Percentiles rank a stretch among this genome's conserved stretches.
These are phyloP conservation scores for Graphium sp. DNA, from an alignment of 2,329 filamentous ascomycete genomes.

Conservation along the genomic window DNA sequence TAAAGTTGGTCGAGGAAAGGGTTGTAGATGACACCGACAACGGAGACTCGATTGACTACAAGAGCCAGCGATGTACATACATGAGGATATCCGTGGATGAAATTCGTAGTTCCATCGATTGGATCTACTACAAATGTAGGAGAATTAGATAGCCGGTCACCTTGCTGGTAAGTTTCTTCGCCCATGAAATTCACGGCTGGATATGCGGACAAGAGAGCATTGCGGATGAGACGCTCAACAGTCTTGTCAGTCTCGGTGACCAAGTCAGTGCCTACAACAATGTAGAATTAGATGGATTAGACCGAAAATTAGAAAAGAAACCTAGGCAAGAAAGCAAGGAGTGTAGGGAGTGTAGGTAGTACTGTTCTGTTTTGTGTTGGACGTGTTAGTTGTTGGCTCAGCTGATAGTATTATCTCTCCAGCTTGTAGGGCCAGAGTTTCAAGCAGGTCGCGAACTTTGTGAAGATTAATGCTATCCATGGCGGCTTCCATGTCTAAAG, in stretches of 20 bases:
- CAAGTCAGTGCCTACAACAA: too few relatives aligned
- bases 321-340: too few relatives aligned
- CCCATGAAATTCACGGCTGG: constrained; percentile 50
- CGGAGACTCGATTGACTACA: constrained; percentile 40
- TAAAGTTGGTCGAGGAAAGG: constrained; percentile 56
- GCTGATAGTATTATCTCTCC: too few relatives aligned
- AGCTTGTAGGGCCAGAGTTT: too few relatives aligned
- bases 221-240: constrained; percentile 44
- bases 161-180: constrained; percentile 61
- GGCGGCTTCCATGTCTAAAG: too few relatives aligned
- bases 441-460: too few relatives aligned
- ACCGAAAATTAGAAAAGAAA: too few relatives aligned
- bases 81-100: constrained; percentile 58
- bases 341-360: too few relatives aligned
- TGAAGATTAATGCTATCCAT: too few relatives aligned
- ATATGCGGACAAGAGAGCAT: constrained; percentile 31
- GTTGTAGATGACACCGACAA: constrained; percentile 65
- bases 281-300: too few relatives aligned
- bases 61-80: constrained; percentile 66
- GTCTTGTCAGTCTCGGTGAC: constrained; percentile 53
- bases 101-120: constrained; percentile 72
- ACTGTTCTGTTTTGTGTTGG: too few relatives aligned
- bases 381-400: too few relatives aligned
- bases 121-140: constrained; percentile 73
- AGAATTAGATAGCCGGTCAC: constrained; percentile 39